phyloP scores from a whole-genome alignment of 1,139 yeast genomes.

The Debaryomycetaceae sp. region DNA sequence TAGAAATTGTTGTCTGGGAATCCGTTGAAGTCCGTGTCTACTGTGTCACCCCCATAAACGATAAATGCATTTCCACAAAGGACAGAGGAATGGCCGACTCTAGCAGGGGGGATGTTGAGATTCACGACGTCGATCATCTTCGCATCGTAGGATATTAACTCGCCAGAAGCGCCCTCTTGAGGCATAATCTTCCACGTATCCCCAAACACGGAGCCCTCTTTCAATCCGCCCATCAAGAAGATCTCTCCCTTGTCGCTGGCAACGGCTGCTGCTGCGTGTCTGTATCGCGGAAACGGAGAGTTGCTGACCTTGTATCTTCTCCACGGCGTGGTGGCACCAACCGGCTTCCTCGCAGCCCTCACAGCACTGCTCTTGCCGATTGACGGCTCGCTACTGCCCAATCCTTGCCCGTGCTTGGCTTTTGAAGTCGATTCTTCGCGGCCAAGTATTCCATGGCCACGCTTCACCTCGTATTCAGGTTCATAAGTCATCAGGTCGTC shows the following conservation, averaged over 20 bases:
- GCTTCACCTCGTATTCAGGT: conserved; percentile 2
- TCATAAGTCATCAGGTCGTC: conserved; percentile 5
- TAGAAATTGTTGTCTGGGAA: conserved; percentile 86
- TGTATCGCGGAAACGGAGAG: conserved; percentile 91
- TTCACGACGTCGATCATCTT: conserved; percentile 56
- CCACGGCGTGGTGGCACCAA: conserved; percentile 61
- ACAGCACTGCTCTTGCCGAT: background rate
- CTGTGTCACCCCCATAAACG: conserved; percentile 95
- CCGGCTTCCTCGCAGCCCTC: background rate
- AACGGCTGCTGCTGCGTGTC: conserved; percentile 81
- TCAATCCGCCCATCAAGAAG: conserved; percentile 91
- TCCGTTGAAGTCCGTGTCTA: conserved; percentile 74
- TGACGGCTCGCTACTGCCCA: conserved; percentile 3
- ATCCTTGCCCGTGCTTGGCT: background rate
- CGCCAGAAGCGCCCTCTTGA: conserved; percentile 23
- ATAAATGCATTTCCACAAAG: conserved; percentile 94
- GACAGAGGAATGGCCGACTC: conserved; percentile 94
- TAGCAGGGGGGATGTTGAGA: conserved; percentile 77
- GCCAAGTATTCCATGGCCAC: background rate
- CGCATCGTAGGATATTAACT: conserved; percentile 44
- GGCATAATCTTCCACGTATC: conserved; percentile 84
- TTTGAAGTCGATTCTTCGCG: background rate
- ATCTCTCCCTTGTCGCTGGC: conserved; percentile 80
- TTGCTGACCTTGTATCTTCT: conserved; percentile 61
- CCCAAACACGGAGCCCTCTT: conserved; percentile 89